Base-by-base conservation (phyloP, 345 rosid genomes). In the Moricandia arvensis region DNA sequence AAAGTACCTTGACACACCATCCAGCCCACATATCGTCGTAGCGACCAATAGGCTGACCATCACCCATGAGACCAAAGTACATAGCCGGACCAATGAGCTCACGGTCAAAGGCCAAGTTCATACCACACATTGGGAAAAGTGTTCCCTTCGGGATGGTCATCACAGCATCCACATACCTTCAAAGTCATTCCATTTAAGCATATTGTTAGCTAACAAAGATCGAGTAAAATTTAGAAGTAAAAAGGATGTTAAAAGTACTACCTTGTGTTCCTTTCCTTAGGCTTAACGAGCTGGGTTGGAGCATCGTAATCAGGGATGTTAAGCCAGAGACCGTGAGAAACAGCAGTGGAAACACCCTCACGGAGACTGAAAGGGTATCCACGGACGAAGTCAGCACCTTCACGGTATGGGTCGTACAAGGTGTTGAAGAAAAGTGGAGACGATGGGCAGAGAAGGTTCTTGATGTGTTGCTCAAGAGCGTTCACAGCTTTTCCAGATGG, bases 231-330 rank as follows among this genome's bases (percentile, higher is more conserved):
- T 6, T 58, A 8, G 8, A 21, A 55, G 55, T 15, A 7, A 1
- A 51, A 26, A 43, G 4, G 15, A 13, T 45, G 53, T 63, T 60
- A 10, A 4, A 49, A 17, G 1, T 8, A 33, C 6, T 78, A 89
- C 97, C 97, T 85, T 3, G 87, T 84, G 87, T 92, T 91, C 82
- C 92, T 90, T 84, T 92, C 97, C 31, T 64, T 91, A 62, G 97
- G 97, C 86, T 92, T 92, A 63, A 92, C 97, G 55, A 92, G 96
- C 75, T 92, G 97, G 34, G 97, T 92, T 0, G 97, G 97, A 24
- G 97, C 97, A 83, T 92, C 97, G 77, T 92, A 92, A 71, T 92
- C 96, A 26, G 96, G 97, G 69, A 92, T 92, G 89, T 92, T 92
- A 69, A 92, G 97, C 97, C 97, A 92, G 57, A 92, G 90, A 17